A percentile compares a stretch with the other conserved stretches of the same genome.
phyloP scores from a whole-genome alignment of 352 stramenopile genomes.

The Elongisporangium undulatum region DNA sequence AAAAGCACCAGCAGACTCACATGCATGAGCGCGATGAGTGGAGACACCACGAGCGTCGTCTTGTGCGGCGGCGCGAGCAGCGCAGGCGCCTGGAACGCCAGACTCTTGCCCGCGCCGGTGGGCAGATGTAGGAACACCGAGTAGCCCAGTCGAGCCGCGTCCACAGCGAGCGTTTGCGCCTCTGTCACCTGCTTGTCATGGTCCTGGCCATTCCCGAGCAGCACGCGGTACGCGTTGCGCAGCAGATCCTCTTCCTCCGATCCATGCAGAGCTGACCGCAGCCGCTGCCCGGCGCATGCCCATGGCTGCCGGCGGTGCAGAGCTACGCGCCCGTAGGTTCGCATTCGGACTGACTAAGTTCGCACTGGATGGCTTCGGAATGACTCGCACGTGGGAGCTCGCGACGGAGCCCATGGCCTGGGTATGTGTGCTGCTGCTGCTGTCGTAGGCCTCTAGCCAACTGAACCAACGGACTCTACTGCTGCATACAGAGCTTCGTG shows the following conservation, averaged over 20 bases:
- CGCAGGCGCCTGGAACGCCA: slow-evolving; percentile 73
- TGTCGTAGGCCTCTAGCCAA: not conserved
- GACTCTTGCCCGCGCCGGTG: slow-evolving; percentile 75
- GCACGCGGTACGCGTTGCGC: not conserved
- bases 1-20: slow-evolving; percentile 23
- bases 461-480: not conserved
- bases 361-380: not conserved
- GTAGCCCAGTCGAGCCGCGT: slow-evolving; percentile 34
- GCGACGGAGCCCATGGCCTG: not conserved
- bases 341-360: not conserved
- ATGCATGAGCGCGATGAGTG: slow-evolving; percentile 72
- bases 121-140: slow-evolving; percentile 74
- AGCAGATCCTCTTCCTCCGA: not conserved
- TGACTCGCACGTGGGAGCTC: not conserved
- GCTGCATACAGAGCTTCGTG: slow-evolving; percentile 42
- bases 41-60: slow-evolving; percentile 68
- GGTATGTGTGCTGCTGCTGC: not conserved
- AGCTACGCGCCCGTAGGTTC: not conserved
- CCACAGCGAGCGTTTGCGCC: slow-evolving; percentile 40
- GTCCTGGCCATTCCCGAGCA: not conserved
- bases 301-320: too few relatives aligned
- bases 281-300: not conserved
- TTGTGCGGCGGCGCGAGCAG: slow-evolving; percentile 27
- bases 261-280: not conserved
- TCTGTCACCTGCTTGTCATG: slow-evolving; percentile 17